Evolutionary conservation across 2,329 filamentous ascomycete genomes (phyloP), one percentile per base, ranked within the genome.

Genomic region (Aspergillus japonicus): DNA sequence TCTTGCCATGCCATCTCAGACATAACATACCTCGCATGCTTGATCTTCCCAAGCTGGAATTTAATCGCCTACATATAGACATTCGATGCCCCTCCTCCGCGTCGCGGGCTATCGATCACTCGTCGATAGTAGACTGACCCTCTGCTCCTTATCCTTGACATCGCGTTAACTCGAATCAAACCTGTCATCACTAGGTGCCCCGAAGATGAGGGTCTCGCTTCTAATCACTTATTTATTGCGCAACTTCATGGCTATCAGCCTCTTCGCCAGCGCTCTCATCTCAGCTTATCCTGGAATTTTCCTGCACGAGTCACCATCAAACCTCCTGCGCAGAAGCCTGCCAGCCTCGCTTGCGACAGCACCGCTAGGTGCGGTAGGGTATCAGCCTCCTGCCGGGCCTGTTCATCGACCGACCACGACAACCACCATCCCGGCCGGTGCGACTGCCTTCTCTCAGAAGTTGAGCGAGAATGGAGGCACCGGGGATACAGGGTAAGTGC

Each of bases 261-360:
- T 68, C 6, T 50, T 64, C 47, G 51, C 59, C 39, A 60, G 56
- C 29, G 31, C 53, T 12, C n/a, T 62, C 31, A 48, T 54, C 5
- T 55, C 61, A 2, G 62, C 67, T 10, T 61, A 62, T 26, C 44
- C 63, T n/a, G 51, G 61, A 8, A 52, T 48, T 1, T 49, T 65
- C 21, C 33, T 57, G 3, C 59, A 39, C 42, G 33, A 31, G 16
- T 12, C 56, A 39, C 44, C 54, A 10, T 54, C 57, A 5, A 56
- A 35, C 14, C 14, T 62, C 1, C 47, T 65, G 19, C 33, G 47
- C 31, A 58, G 66, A 35, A 67, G 66, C 48, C 42, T 69, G 4
- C 67, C 65, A 12, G 67, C 50, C 23, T 68, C 66, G 23, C 65
- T 67, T 23, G 60, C 51, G 14, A 59, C 59, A 14, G 65, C 64